These are phyloP conservation scores for Lactarius quietus DNA, from an alignment of 768 basidiomycete species.

Conservation along the genomic window DNA sequence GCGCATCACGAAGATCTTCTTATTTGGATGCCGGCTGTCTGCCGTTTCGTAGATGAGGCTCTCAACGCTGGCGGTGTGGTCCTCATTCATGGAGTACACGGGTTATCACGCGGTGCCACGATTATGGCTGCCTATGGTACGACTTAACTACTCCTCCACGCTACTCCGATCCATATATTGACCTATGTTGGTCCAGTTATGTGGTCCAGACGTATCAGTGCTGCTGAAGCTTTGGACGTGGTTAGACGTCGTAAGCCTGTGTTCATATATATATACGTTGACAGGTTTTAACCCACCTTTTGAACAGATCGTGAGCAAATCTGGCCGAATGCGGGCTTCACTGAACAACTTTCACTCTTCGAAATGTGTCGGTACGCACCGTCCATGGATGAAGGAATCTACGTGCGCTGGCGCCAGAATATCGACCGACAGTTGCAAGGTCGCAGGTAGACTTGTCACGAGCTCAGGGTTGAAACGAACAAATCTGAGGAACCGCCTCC, in stretches of 20 bases:
- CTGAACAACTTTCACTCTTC: constrained; percentile 25
- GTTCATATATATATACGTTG: background rate
- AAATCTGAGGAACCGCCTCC: background rate
- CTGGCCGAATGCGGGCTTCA: constrained; percentile 25
- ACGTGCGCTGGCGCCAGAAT: constrained; percentile 26
- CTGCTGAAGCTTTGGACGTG: constrained; percentile 21
- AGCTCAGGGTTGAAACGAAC: background rate
- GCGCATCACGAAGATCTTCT: constrained; percentile 24
- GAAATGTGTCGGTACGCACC: constrained; percentile 26
- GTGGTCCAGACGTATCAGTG: constrained; percentile 23
- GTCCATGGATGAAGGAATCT: constrained; percentile 24
- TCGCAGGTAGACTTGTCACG: background rate
- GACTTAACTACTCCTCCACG: background rate
- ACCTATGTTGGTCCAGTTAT: constrained; percentile 17
- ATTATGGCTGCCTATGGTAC: constrained; percentile 28
- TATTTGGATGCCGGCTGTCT: constrained; percentile 27
- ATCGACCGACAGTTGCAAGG: constrained; percentile 13
- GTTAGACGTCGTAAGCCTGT: constrained; percentile 23
- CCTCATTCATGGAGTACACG: constrained; percentile 27
- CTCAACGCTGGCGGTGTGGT: constrained; percentile 26
- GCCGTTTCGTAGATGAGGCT: constrained; percentile 28
- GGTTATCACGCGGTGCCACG: constrained; percentile 26
- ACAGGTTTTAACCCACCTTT: background rate
- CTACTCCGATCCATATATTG: background rate
- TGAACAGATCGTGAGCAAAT: constrained; percentile 25